Percentiles rank a stretch among this genome's conserved stretches.
Evolutionary conservation across 441 rosid genomes (phyloP).

Genomic region (Isatis lusitanica): DNA sequence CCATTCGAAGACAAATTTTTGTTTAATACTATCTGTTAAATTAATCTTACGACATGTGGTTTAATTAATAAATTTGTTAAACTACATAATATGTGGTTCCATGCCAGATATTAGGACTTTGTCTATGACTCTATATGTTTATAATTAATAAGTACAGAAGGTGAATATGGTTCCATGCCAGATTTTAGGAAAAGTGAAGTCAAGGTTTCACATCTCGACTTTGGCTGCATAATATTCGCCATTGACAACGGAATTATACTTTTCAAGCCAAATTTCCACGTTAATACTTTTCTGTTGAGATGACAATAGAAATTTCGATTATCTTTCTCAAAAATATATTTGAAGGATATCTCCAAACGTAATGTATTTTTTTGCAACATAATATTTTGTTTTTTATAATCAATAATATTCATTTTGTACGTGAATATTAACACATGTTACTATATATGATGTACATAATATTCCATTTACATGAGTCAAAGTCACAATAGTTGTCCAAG

Average conservation of each 20-base stretch:
- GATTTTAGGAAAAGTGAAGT: slow-evolving; percentile 22
- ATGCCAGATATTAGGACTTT: slow-evolving; percentile 26
- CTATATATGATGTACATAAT: neutral
- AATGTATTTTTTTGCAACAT: neutral
- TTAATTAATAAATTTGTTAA: too few relatives aligned
- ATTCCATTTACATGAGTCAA: neutral
- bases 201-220: slow-evolving; percentile 25
- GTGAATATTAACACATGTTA: too few relatives aligned
- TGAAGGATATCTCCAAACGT: neutral
- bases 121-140: too few relatives aligned
- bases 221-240: slow-evolving; percentile 22
- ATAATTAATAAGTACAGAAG: too few relatives aligned
- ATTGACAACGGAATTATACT: slow-evolving; percentile 4
- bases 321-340: neutral
- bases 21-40: too few relatives aligned
- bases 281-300: neutral
- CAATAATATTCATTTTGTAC: neutral
- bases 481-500: too few relatives aligned
- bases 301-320: neutral
- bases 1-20: too few relatives aligned
- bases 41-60: too few relatives aligned
- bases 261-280: neutral
- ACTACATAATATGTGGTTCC: neutral
- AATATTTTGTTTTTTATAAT: neutral
- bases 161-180: neutral